phyloP scores from a whole-genome alignment of 1,284 basidiomycete species.

The Leccinum variabile region DNA sequence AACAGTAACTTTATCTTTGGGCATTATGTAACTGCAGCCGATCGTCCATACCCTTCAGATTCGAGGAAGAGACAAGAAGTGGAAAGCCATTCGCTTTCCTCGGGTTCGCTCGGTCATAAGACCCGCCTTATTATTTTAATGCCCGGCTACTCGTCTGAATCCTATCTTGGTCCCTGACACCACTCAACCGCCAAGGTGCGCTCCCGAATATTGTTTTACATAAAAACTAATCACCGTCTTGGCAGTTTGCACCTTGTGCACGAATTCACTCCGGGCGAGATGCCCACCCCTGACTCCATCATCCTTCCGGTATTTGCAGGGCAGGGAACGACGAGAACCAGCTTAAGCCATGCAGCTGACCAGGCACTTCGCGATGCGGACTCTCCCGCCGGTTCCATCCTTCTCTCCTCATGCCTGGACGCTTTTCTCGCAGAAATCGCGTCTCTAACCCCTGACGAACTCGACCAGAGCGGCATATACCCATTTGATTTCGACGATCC shows the following conservation, averaged over 20 bases:
- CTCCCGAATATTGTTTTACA: not conserved
- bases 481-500: constrained; percentile 42
- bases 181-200: constrained; percentile 17
- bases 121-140: constrained; percentile 21
- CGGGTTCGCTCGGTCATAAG: constrained; percentile 7
- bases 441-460: constrained; percentile 41
- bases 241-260: not conserved
- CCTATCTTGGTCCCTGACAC: not conserved
- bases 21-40: constrained; percentile 27
- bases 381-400: constrained; percentile 40
- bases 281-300: constrained; percentile 13
- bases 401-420: constrained; percentile 50
- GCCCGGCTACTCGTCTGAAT: constrained; percentile 6
- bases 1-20: constrained; percentile 28
- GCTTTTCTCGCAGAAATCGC: constrained; percentile 51
- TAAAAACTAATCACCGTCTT: not conserved
- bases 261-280: constrained; percentile 1
- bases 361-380: constrained; percentile 43
- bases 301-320: constrained; percentile 54
- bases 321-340: constrained; percentile 47
- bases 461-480: constrained; percentile 40
- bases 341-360: constrained; percentile 37
- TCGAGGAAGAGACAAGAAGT: constrained; percentile 26
- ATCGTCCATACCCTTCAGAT: constrained; percentile 9
- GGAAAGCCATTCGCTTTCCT: constrained; percentile 21